phyloP scores from a whole-genome alignment of 768 basidiomycete genomes.

The Mrakia frigida region DNA sequence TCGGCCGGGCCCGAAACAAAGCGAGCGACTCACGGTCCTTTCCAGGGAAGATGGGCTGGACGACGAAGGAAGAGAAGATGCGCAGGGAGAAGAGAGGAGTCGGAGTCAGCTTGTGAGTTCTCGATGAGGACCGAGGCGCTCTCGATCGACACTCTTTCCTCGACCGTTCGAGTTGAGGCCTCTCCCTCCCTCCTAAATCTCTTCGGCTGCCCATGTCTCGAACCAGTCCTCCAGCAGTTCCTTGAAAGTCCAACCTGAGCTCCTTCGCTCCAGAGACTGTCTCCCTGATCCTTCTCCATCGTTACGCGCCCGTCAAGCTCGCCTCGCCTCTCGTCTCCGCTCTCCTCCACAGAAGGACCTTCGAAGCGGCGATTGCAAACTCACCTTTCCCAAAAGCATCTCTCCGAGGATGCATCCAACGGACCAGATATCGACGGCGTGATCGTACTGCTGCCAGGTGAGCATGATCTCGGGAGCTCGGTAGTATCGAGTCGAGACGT shows the following conservation, averaged over 20 bases:
- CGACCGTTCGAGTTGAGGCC: too few relatives aligned
- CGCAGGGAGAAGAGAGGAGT: not conserved
- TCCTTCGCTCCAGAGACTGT: too few relatives aligned
- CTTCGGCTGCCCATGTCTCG: too few relatives aligned
- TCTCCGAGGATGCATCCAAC: conserved; percentile 99
- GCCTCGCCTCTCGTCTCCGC: not conserved
- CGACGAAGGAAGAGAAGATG: not conserved
- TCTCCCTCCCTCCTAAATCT: too few relatives aligned
- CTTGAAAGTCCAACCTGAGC: too few relatives aligned
- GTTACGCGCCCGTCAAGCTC: not conserved
- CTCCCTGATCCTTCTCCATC: too few relatives aligned
- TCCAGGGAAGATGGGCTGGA: conserved; percentile 82
- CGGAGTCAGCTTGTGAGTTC: not conserved
- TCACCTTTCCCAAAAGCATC: conserved; percentile 87
- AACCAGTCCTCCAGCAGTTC: too few relatives aligned
- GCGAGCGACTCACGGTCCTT: conserved; percentile 82
- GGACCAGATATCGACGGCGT: conserved; percentile 99
- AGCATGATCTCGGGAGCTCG: conserved; percentile 99
- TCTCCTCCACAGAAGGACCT: not conserved
- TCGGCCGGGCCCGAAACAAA: not conserved
- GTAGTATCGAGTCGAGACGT: conserved; percentile 98
- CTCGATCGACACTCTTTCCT: too few relatives aligned
- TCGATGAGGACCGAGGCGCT: not conserved
- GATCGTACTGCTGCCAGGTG: conserved; percentile 99
- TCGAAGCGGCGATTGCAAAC: not conserved